These are phyloP conservation scores for Xerophyta viscosa DNA, from an alignment of 106 monocot genomes.

Conservation along the genomic window DNA sequence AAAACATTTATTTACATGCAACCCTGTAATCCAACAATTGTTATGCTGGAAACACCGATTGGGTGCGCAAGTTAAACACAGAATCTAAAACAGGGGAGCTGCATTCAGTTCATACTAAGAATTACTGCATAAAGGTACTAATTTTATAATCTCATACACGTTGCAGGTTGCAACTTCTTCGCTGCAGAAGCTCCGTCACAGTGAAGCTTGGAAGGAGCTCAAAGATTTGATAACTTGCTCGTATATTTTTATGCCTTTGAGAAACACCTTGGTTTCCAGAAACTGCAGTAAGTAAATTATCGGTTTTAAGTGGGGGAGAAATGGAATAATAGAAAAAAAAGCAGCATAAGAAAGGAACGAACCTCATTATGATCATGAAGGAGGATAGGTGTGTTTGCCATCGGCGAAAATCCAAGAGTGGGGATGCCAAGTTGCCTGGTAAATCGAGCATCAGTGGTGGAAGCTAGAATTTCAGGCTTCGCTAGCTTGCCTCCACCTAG, in stretches of 20 bases:
- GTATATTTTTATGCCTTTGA: conserved; percentile 81
- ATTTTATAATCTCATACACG: too few species aligned
- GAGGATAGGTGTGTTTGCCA: conserved; percentile 83
- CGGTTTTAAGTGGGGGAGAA: not conserved
- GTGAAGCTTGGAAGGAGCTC: conserved; percentile 47
- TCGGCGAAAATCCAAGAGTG: conserved; percentile 89
- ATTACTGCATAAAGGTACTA: too few species aligned
- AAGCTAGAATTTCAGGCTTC: conserved; percentile 75
- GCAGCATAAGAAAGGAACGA: not conserved
- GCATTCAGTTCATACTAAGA: too few species aligned
- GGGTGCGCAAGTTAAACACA: too few species aligned
- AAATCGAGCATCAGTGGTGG: conserved; percentile 93
- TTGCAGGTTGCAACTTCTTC: too few species aligned
- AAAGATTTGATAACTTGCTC: conserved; percentile 62
- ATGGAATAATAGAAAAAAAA: not conserved
- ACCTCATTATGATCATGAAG: conserved; percentile 99
- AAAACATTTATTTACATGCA: too few species aligned
- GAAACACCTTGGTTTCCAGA: conserved; percentile 65
- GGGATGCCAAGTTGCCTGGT: conserved; percentile 80
- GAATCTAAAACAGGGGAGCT: too few species aligned
- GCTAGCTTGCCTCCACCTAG: conserved; percentile 68
- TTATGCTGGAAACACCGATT: too few species aligned
- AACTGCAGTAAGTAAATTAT: conserved; percentile 38
- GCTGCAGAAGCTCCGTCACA: too few species aligned
- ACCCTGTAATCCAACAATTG: too few species aligned